phyloP scores from a whole-genome alignment of 345 rosid species.

The Eucalyptus sp. region DNA sequence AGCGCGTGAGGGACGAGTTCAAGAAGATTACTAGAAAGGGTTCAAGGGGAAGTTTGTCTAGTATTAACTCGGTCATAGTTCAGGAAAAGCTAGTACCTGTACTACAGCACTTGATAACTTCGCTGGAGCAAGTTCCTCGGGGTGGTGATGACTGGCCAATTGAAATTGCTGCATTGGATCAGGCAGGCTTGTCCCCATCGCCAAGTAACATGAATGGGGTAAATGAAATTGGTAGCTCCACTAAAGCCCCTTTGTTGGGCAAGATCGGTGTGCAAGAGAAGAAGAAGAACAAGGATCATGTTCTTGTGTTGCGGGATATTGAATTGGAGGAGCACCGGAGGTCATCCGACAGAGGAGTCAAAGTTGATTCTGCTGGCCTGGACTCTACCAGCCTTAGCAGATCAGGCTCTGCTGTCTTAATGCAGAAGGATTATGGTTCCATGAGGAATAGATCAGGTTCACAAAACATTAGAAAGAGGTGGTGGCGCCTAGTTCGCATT shows the following conservation, averaged over 20 bases:
- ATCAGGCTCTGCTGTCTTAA: slow-evolving; percentile 25
- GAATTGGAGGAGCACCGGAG: slow-evolving; percentile 60
- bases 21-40: slow-evolving; percentile 45
- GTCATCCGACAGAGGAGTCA: slow-evolving; percentile 39
- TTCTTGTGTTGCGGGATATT: slow-evolving; percentile 37
- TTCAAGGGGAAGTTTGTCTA: slow-evolving; percentile 52
- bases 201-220: slow-evolving; percentile 29
- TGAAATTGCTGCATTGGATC: neutral
- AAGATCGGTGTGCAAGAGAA: slow-evolving; percentile 49
- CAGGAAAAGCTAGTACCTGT: slow-evolving; percentile 68
- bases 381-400: slow-evolving; percentile 29
- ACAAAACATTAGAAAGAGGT: slow-evolving; percentile 46
- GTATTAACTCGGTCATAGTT: slow-evolving; percentile 30
- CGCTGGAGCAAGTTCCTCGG: slow-evolving; percentile 46
- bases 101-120: slow-evolving; percentile 45
- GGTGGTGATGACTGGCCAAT: slow-evolving; percentile 21
- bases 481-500: slow-evolving; percentile 64
- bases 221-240: slow-evolving; percentile 36
- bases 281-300: slow-evolving; percentile 63
- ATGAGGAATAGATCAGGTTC: slow-evolving; percentile 45
- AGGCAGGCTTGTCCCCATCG: neutral
- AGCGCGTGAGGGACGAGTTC: slow-evolving; percentile 62
- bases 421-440: slow-evolving; percentile 55
- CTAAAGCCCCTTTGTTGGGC: slow-evolving; percentile 68
- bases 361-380: slow-evolving; percentile 12